Conservation (phyloP, 2,329 filamentous ascomycete genomes). For the Pestalotiopsis fici region DNA sequence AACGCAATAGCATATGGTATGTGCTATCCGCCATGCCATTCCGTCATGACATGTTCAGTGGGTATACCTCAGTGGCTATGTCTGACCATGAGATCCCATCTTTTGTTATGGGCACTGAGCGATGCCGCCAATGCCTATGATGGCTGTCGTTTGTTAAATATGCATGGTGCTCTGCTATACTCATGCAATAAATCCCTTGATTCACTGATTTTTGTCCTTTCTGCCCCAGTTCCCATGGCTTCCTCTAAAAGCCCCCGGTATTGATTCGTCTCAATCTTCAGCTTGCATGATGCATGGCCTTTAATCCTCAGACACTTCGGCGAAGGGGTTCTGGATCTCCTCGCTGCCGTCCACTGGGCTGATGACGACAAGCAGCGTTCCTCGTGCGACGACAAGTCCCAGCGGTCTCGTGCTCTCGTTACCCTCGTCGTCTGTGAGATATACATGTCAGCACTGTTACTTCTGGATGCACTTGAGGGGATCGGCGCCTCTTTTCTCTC, state of each 20-base stretch:
- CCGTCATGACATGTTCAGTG: neutral
- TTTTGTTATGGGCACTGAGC: neutral
- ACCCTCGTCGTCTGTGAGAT: conserved; percentile 78
- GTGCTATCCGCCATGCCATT: neutral
- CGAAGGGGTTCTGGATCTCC: conserved; percentile 92
- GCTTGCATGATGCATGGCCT: neutral
- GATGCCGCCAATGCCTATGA: neutral
- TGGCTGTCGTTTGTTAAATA: neutral
- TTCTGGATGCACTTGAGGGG: neutral
- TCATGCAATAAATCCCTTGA: neutral
- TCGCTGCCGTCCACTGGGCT: conserved; percentile 93
- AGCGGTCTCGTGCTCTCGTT: conserved; percentile 81
- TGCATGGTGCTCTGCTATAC: neutral
- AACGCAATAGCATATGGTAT: neutral
- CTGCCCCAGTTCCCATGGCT: neutral
- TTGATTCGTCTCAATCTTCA: neutral
- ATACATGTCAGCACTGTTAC: conserved; percentile 14
- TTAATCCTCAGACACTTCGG: conserved; percentile 69
- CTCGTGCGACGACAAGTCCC: conserved; percentile 85
- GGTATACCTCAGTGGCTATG: neutral
- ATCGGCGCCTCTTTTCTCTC: too few relatives aligned
- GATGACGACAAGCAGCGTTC: conserved; percentile 89
- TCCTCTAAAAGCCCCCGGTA: neutral
- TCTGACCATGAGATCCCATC: neutral
- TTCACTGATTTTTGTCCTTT: neutral